phyloP scores from a whole-genome alignment of 2,329 filamentous ascomycete species.

The Colletotrichum nymphaeae region DNA sequence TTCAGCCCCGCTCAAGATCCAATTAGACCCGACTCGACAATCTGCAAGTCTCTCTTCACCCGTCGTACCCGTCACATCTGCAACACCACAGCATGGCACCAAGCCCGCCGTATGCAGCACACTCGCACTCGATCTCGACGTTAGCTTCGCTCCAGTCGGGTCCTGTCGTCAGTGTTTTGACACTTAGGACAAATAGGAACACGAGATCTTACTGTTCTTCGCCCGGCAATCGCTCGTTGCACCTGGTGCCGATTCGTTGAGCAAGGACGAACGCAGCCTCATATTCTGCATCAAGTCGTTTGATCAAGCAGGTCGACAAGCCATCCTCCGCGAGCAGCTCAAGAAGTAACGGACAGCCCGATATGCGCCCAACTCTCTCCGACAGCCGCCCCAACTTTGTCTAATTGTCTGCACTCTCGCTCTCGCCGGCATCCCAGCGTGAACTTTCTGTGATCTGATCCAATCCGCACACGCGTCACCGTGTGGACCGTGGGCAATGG shows the following conservation, averaged over 20 bases:
- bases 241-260: neutral
- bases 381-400: conserved; percentile 10
- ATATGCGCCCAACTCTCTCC: neutral
- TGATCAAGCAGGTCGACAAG: neutral
- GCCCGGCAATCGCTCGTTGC: neutral
- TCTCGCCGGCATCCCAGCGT: conserved; percentile 17
- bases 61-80: neutral
- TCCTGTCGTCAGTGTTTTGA: neutral
- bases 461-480: conserved; percentile 13
- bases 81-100: conserved; percentile 5
- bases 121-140: neutral
- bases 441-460: conserved; percentile 25
- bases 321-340: conserved; percentile 6
- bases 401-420: conserved; percentile 7
- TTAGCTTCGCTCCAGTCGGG: neutral
- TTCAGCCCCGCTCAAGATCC: conserved; percentile 15
- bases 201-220: conserved; percentile 1
- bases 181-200: neutral
- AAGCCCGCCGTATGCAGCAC: neutral
- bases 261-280: conserved; percentile 28
- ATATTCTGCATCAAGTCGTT: neutral
- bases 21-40: conserved; percentile 10
- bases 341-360: conserved; percentile 6
- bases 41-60: conserved; percentile 10
- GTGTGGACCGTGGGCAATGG: conserved; percentile 17